Conservation (phyloP, 371 early-diverging fungal genomes). For the Rhizomucor pusillus region DNA sequence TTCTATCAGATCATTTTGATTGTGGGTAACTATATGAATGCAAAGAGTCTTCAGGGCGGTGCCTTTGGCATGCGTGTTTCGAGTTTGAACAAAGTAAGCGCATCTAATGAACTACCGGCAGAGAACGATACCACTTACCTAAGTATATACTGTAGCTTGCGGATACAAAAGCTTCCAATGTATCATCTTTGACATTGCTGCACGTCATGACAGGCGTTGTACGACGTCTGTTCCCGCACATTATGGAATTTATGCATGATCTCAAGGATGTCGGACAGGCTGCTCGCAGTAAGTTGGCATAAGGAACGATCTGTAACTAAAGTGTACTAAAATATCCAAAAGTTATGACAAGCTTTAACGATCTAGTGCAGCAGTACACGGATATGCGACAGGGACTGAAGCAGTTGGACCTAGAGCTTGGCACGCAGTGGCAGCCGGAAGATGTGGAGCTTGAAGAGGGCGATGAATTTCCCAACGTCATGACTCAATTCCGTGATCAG, state of each 20-base stretch:
- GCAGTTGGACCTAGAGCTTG: slow-evolving; percentile 19
- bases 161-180: slow-evolving; percentile 52
- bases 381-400: slow-evolving; percentile 25
- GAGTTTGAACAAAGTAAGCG: slow-evolving; percentile 49
- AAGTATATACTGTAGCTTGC: slow-evolving; percentile 24
- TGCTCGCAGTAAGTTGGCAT: slow-evolving; percentile 33
- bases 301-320: slow-evolving; percentile 12
- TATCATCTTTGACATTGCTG: slow-evolving; percentile 40
- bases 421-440: slow-evolving; percentile 19
- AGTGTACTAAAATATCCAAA: background rate
- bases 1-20: slow-evolving; percentile 42
- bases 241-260: slow-evolving; percentile 36
- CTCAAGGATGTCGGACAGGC: slow-evolving; percentile 38
- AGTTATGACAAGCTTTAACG: slow-evolving; percentile 27
- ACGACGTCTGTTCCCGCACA: slow-evolving; percentile 48
- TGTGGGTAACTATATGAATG: slow-evolving; percentile 66
- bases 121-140: slow-evolving; percentile 7
- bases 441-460: slow-evolving; percentile 18
- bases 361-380: slow-evolving; percentile 29
- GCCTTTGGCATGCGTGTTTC: slow-evolving; percentile 59
- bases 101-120: background rate
- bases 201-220: slow-evolving; percentile 46
- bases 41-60: slow-evolving; percentile 52
- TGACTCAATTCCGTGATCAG: slow-evolving; percentile 31
- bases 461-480: slow-evolving; percentile 33